Evolutionary conservation across 768 basidiomycete species (phyloP).

Genomic region (Termitomyces sp.): DNA sequence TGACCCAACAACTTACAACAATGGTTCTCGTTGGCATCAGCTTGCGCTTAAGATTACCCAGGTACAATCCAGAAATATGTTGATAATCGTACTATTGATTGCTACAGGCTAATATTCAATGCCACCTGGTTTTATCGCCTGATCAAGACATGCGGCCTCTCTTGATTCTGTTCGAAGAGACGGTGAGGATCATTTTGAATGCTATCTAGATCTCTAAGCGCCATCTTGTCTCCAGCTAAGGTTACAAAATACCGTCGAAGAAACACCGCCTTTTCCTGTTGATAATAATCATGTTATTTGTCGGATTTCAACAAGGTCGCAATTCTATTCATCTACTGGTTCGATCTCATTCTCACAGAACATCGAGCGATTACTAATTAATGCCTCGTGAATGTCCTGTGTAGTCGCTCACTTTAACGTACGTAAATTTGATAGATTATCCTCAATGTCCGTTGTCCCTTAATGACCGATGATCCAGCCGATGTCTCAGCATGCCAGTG

Average conservation of each 20-base stretch:
- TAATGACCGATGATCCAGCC: conserved; percentile 11
- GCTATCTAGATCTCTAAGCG: conserved; percentile 4
- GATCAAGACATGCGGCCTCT: conserved; percentile 42
- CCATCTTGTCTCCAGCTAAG: conserved; percentile 26
- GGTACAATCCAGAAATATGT: conserved; percentile 26
- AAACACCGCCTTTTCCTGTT: conserved; percentile 36
- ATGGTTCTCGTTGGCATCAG: conserved; percentile 33
- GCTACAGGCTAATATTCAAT: conserved; percentile 47
- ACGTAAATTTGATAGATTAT: conserved; percentile 24
- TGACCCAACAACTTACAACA: conserved; percentile 22
- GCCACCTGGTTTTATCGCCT: conserved; percentile 50
- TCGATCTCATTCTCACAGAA: conserved; percentile 12
- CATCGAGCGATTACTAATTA: conserved; percentile 2
- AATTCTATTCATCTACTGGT: conserved; percentile 21
- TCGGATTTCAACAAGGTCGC: conserved; percentile 38
- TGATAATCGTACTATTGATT: conserved; percentile 2
- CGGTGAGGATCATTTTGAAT: conserved; percentile 24
- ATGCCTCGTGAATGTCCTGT: conserved; percentile 1
- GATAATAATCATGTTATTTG: conserved; percentile 30
- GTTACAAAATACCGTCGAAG: conserved; percentile 34
- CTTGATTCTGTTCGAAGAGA: conserved; percentile 42
- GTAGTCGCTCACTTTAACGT: conserved; percentile 19
- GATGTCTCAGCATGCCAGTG: conserved; percentile 8
- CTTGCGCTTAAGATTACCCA: conserved; percentile 40
- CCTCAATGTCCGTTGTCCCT: conserved; percentile 10